Percentiles rank a stretch among this genome's conserved stretches.
Conservation (phyloP, 345 rosid species). For the Cardamine occulta region DNA sequence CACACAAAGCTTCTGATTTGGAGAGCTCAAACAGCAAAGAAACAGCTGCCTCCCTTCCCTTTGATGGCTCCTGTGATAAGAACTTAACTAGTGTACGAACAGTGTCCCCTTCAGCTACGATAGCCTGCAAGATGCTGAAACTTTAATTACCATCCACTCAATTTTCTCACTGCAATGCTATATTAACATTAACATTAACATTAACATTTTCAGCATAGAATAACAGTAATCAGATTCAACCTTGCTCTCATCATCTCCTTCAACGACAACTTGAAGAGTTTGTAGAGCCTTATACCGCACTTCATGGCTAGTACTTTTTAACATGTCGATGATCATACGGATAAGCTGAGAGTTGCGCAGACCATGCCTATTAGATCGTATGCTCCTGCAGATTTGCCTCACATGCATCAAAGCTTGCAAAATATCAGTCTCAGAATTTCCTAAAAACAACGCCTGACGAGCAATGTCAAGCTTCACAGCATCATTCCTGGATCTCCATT, state of each 20-base stretch:
- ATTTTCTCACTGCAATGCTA: background rate
- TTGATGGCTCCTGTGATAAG: slow-evolving; percentile 80
- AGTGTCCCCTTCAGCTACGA: slow-evolving; percentile 85
- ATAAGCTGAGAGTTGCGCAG: slow-evolving; percentile 75
- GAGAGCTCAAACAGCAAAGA: slow-evolving; percentile 92
- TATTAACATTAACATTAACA: background rate
- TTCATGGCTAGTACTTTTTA: slow-evolving; percentile 72
- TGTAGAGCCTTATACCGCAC: slow-evolving; percentile 77
- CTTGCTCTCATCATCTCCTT: slow-evolving; percentile 88
- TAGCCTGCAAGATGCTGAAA: slow-evolving; percentile 63
- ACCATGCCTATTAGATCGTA: slow-evolving; percentile 62
- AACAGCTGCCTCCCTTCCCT: slow-evolving; percentile 93
- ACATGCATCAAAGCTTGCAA: slow-evolving; percentile 66
- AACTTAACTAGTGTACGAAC: slow-evolving; percentile 93
- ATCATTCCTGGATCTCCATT: slow-evolving; percentile 94
- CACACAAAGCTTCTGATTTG: slow-evolving; percentile 79
- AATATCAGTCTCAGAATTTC: slow-evolving; percentile 70
- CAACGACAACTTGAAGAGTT: slow-evolving; percentile 73
- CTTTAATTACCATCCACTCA: slow-evolving; percentile 27
- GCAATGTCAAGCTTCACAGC: slow-evolving; percentile 85
- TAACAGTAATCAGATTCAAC: slow-evolving; percentile 48
- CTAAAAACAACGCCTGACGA: slow-evolving; percentile 58
- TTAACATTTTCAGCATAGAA: slow-evolving; percentile 18
- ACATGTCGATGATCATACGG: slow-evolving; percentile 76
- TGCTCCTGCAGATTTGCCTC: slow-evolving; percentile 64